Evolutionary conservation across 306 rosid species (phyloP).

Genomic region (Acacia confusa): DNA sequence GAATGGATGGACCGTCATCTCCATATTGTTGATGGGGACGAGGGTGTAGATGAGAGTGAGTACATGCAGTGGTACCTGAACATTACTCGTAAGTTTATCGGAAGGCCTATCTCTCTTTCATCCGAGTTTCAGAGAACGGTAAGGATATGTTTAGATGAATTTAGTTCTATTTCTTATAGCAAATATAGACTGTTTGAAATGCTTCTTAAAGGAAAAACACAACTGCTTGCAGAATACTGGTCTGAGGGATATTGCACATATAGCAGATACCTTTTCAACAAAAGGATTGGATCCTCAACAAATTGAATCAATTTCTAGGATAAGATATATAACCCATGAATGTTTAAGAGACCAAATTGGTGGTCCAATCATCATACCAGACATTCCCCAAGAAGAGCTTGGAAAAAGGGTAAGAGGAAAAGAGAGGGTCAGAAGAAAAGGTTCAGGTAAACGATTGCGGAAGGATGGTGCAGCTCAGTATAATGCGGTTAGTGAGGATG

Average conservation of each 20-base stretch:
- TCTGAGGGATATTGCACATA: constrained; percentile 87
- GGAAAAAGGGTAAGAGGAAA: constrained; percentile 93
- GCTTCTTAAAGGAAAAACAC: constrained; percentile 43
- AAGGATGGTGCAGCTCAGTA: constrained; percentile 69
- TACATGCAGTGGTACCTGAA: constrained; percentile 91
- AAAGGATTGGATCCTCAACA: constrained; percentile 85
- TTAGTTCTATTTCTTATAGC: constrained; percentile 24
- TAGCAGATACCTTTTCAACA: constrained; percentile 87
- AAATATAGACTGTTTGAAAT: constrained; percentile 38
- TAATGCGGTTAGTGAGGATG: constrained; percentile 68
- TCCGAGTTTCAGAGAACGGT: constrained; percentile 98
- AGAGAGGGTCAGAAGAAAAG: constrained; percentile 92
- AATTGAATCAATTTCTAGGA: constrained; percentile 76
- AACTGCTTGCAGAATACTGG: constrained; percentile 83
- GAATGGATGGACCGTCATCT: constrained; percentile 81
- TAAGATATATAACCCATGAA: constrained; percentile 82
- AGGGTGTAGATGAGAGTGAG: constrained; percentile 69
- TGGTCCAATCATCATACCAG: constrained; percentile 61
- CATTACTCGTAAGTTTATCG: constrained; percentile 92
- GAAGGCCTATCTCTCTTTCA: constrained; percentile 97
- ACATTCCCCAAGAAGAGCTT: constrained; percentile 55
- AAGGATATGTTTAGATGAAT: constrained; percentile 42
- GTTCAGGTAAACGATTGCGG: constrained; percentile 70
- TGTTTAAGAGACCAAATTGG: constrained; percentile 96
- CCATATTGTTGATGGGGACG: constrained; percentile 77